Evolutionary conservation across 1,284 basidiomycete genomes (phyloP), one percentile per base, ranked within the genome.

Genomic region (Cryptococcus wingfieldii): DNA sequence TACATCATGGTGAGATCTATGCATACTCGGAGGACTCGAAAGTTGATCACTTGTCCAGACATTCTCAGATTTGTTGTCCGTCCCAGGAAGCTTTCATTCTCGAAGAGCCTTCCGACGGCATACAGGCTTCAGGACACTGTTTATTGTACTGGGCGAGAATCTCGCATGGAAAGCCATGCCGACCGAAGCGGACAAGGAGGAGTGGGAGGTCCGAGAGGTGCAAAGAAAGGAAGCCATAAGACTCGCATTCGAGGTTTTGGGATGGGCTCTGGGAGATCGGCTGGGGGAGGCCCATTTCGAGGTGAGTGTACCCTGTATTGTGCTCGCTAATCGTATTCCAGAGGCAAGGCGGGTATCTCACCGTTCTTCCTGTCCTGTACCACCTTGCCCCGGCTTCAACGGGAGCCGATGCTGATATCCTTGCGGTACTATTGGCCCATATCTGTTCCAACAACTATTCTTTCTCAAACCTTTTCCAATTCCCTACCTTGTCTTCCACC

Each of bases 361-460:
- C 61, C 19, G 58, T 70, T n/a, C 58, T 69, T 8, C 55, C 58
- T 19, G 47, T 48, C 6, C 48, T 69, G 6, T 51, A 58, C 19
- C 51, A 23, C 12, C 55, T 68, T 4, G 50, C 56, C 2, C 55
- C 62, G 12, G 41, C 47, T 31, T 19, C 53, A 39, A 10, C 55
- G 5, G 4, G 49, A 6, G 31, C 53, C 12, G 51, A 68, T 28
- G 25, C 62, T 2, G 57, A 57, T n/a, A 61, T 74, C 14, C 58
- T 75, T 4, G 64, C 70, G 2, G 55, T 67, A 8, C 61, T 75
- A 3, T 60, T 75, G 42, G 58, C 73, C 1, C 71, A 75, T 54
- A 61, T 70, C 25, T 62, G 72, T 27, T 61, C 62, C 48, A 70
- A 69, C 67, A 72, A 74, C 53, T 75, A 75, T 53, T 60, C 66